Evolutionary conservation across 1,139 yeast genomes (phyloP), one percentile per base, ranked within the genome.

Genomic region (Hyphopichia wangnamkhiaoensis): DNA sequence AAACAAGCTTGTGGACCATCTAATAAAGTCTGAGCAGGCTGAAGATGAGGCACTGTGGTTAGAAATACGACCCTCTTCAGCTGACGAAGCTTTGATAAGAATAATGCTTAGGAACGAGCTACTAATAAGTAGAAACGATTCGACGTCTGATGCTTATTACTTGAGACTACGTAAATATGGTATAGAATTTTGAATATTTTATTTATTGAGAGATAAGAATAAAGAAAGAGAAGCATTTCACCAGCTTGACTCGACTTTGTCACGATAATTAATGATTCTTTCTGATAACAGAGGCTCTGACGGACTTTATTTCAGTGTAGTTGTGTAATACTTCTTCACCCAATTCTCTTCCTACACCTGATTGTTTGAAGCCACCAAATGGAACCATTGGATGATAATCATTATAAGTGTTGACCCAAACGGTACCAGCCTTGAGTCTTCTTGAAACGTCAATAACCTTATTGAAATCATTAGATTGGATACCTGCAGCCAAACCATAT

Each of bases 401-500:
- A 44, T 58, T 58, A 43, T 53, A 59, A 25, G 61, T 57, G 48
- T 59, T 59, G 38, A 55, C 53, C 63, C 63, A 59, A 18, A 59
- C 47, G 12, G 63, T 57, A 31, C 64, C 64, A 5, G 62, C 53
- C 43, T 46, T 46, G 33, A 56, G 44, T 43, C 56, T 54, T 39
- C 54, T 53, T 10, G 63, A 44, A 18, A 58, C 60, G 30, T 54
- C 50, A 33, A 54, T 44, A 28, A 84, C 84, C 50, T 75, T 79
- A 65, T 74, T 71, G 41, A 79, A 49, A 52, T 73, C 65, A 38
- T 65, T 61, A 49, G 90, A 80, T 71, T 83, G 88, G 42, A 84
- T 68, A 66, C 89, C 90, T 44, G 89, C 85, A 51, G 87, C 89
- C 56, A 87, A 78, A 58, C 95, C 95, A 62, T 84, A 87, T 45